These are phyloP conservation scores for Apostasia shenzhenica DNA, from an alignment of 106 monocot species.

Conservation along the genomic window DNA sequence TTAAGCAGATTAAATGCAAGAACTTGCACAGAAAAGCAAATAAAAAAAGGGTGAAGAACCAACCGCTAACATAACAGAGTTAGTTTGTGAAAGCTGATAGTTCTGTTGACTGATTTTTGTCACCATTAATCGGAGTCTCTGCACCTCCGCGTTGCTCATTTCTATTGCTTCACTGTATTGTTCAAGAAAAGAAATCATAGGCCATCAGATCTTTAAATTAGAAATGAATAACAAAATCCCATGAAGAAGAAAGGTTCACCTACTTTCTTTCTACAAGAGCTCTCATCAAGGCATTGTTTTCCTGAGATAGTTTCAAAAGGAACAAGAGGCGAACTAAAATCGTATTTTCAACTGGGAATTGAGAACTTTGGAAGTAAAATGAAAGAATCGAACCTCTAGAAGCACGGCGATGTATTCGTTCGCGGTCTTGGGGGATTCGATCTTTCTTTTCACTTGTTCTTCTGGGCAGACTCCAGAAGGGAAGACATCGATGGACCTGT, in stretches of 20 bases:
- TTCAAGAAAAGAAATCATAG: slow-evolving; percentile 4
- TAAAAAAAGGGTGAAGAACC: slow-evolving; percentile 7
- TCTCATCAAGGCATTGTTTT: slow-evolving; percentile 40
- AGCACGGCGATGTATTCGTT: slow-evolving; percentile 29
- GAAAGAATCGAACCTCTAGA: slow-evolving; percentile 10
- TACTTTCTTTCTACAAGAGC: slow-evolving; percentile 47
- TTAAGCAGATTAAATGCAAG: neutral
- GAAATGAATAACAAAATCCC: slow-evolving; percentile 4
- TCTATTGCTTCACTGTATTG: slow-evolving; percentile 41
- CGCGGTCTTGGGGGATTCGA: neutral
- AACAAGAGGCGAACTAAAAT: too few relatives aligned
- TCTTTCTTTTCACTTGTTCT: slow-evolving; percentile 5
- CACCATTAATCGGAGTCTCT: slow-evolving; percentile 29
- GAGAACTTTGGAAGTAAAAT: too few relatives aligned
- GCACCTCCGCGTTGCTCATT: slow-evolving; percentile 37
- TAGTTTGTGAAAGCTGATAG: slow-evolving; percentile 53
- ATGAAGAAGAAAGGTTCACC: slow-evolving; percentile 9
- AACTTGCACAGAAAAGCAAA: neutral
- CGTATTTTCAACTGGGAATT: too few relatives aligned
- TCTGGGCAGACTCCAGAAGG: neutral
- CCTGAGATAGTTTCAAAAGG: slow-evolving; percentile 20
- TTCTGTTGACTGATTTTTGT: slow-evolving; percentile 51
- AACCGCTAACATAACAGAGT: slow-evolving; percentile 59
- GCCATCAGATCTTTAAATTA: neutral
- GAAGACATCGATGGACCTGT: slow-evolving; percentile 2